Evolutionary conservation across 768 basidiomycete genomes (phyloP).

Genomic region (Suillus brevipes): DNA sequence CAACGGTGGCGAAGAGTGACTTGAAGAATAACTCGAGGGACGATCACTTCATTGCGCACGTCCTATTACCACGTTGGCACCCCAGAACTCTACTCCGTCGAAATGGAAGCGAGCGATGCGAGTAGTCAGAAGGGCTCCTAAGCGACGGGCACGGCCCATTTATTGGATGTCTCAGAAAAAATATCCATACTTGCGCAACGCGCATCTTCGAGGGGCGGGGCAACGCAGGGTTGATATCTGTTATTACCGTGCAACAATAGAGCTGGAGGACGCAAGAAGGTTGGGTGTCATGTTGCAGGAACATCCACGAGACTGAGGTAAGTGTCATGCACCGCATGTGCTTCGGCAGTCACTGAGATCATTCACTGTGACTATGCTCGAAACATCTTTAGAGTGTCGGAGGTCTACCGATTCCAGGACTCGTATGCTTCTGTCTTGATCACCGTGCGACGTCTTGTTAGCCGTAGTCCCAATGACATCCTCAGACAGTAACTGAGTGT

Average conservation of each 20-base stretch:
- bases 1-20: not conserved
- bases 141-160: not conserved
- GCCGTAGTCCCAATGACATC: not conserved
- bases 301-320: not conserved
- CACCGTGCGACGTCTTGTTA: not conserved
- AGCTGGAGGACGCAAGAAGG: not conserved
- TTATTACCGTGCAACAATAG: not conserved
- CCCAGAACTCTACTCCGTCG: not conserved
- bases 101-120: not conserved
- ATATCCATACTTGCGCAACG: not conserved
- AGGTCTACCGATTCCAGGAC: not conserved
- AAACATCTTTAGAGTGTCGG: not conserved
- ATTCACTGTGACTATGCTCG: not conserved
- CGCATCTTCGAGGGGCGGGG: not conserved
- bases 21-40: not conserved
- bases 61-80: constrained; percentile 2
- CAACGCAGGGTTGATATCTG: not conserved
- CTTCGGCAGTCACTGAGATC: not conserved
- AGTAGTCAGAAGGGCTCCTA: no score
- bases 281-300: not conserved
- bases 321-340: not conserved
- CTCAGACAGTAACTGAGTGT: not conserved
- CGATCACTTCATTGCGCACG: not conserved
- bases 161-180: not conserved
- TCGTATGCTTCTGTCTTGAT: not conserved